Base-by-base conservation (phyloP, 225 moss, liverwort and hornwort species). In the Polytrichum formosum region DNA sequence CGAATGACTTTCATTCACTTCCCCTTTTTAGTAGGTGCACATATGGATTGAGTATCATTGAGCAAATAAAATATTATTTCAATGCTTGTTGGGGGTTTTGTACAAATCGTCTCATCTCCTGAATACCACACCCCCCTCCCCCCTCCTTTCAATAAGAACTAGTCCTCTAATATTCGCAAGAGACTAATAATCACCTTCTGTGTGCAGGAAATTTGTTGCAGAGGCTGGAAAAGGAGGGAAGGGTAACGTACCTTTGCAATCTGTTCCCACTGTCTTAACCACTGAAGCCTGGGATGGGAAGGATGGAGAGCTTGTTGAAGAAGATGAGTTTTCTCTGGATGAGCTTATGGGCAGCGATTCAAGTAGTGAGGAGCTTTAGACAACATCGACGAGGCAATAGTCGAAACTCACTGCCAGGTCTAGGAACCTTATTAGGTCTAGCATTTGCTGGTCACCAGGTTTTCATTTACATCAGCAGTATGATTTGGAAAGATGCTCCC, bases 271-370 rank as follows among this genome's bases (percentile, higher is more conserved):
- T 63, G 7, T 98, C 64, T 75, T 80, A 27, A 56, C 79, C 46
- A 87, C 88, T 53, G 83, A 92, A 72, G 67, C 94, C 31, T 98
- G 97, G 97, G 97, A 98, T 70, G 97, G 94, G 30, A 84, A 88
- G 68, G 94, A 98, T 72, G 94, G 92, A 55, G 80, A 77, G 68
- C 85, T 83, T 63, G 65, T 92, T 63, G 98, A 98, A 77, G 94
- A 98, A 77, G 98, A 98, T 67, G 92, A 94, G 81, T 94, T 98
- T 67, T 94, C 92, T n/a, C 68, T 98, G 4, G 94, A 94, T 71
- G 97, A 98, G 74, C 90, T 98, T 37, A 92, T 95, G 95, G 84
- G 77, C 66, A 86, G 85, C 54, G 77, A 82, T 8, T 53, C 67
- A 54, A 79, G 53, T 23, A 75, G 53, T 55, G 90, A 90, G 8